These are phyloP conservation scores for Cryptosporidium sp. DNA, from an alignment of 169 alveolate species.

Conservation along the genomic window DNA sequence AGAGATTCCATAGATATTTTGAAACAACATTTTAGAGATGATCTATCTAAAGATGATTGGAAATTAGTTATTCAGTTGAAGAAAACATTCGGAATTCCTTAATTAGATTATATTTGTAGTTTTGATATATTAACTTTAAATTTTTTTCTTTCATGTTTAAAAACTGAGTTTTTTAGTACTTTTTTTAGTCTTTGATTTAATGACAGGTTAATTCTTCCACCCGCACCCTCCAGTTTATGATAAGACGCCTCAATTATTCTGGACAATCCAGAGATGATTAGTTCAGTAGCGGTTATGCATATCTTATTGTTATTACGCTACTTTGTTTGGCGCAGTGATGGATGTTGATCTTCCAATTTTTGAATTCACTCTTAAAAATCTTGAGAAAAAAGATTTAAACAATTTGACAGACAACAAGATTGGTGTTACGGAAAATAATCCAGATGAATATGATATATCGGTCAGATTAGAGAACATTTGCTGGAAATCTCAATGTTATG, in stretches of 20 bases:
- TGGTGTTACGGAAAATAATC: background rate
- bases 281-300: background rate
- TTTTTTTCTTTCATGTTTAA: background rate
- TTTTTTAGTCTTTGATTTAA: background rate
- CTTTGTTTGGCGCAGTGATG: background rate
- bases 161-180: background rate
- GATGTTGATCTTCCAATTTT: background rate
- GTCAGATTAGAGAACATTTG: background rate
- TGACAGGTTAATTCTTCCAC: background rate
- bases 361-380: background rate
- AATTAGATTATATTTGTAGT: background rate
- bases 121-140: background rate
- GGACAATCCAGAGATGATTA: no score
- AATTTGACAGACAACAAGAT: background rate
- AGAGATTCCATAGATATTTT: constrained; percentile 95
- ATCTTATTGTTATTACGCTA: background rate
- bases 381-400: background rate
- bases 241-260: background rate
- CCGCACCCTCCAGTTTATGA: background rate
- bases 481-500: constrained; percentile 6
- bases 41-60: constrained; percentile 95
- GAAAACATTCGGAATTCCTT: constrained; percentile 85
- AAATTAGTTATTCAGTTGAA: constrained; percentile 89
- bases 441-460: constrained; percentile 12
- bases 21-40: constrained; percentile 95